A percentile compares a stretch with the other conserved stretches of the same genome.
These are phyloP conservation scores for Spirogloea muscicola DNA, from an alignment of 139 green algal species.

Conservation along the genomic window DNA sequence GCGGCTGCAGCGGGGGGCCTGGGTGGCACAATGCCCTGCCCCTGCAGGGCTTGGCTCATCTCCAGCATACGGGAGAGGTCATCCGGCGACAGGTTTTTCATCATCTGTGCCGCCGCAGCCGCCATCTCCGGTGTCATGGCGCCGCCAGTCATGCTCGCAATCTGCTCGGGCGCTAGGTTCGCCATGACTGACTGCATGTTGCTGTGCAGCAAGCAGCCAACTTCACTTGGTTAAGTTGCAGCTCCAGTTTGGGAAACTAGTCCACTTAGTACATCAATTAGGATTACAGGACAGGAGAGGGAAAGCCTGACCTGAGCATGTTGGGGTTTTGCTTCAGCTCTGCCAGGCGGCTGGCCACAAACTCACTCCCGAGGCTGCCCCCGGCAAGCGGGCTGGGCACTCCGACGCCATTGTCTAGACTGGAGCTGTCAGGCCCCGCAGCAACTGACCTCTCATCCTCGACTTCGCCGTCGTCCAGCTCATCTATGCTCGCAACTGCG, in stretches of 20 bases:
- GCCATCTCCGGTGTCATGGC: slow-evolving; percentile 23
- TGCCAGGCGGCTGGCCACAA: not conserved
- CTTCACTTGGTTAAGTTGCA: not conserved
- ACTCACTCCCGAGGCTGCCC: not conserved
- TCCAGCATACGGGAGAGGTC: slow-evolving; percentile 14
- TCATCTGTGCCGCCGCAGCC: slow-evolving; percentile 10
- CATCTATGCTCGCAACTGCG: too few relatives aligned
- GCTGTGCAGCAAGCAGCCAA: slow-evolving; percentile 21
- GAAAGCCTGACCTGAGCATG: not conserved
- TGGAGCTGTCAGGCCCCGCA: too few relatives aligned
- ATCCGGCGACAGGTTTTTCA: slow-evolving; percentile 39
- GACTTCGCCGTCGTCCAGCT: too few relatives aligned
- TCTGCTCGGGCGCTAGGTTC: slow-evolving; percentile 13
- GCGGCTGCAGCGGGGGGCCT: not conserved
- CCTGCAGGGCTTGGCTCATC: not conserved
- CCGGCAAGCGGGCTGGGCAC: too few relatives aligned
- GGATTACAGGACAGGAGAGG: not conserved
- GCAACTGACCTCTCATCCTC: too few relatives aligned
- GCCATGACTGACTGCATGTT: slow-evolving; percentile 40
- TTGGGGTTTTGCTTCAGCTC: not conserved
- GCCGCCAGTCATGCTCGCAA: slow-evolving; percentile 25
- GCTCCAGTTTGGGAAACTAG: not conserved
- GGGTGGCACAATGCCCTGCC: too few relatives aligned
- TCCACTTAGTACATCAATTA: not conserved
- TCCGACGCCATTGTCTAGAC: too few relatives aligned